Percentiles rank a stretch among this genome's conserved stretches.
phyloP scores from a whole-genome alignment of 257 asterid genomes.

The Catharanthus roseus region DNA sequence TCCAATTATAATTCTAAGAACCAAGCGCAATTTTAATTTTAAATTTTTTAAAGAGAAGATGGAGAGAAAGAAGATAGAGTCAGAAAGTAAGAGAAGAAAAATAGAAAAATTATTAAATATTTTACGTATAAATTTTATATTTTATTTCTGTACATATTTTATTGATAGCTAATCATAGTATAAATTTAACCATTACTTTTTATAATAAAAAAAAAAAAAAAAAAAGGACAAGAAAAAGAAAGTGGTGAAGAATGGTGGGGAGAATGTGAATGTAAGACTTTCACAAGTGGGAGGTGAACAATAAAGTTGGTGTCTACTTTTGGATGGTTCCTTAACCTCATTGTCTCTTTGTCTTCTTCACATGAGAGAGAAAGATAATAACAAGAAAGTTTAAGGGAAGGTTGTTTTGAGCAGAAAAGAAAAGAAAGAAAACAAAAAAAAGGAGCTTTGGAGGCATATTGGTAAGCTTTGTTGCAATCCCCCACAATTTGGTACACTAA shows the following conservation, averaged over 20 bases:
- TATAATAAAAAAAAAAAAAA: too few relatives aligned
- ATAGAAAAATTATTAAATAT: too few relatives aligned
- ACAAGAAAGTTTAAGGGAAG: slow-evolving; percentile 13
- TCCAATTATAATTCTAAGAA: too few relatives aligned
- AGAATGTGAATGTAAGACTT: not conserved
- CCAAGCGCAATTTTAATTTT: too few relatives aligned
- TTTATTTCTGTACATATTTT: too few relatives aligned
- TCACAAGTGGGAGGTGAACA: slow-evolving; percentile 11
- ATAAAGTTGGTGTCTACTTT: slow-evolving; percentile 22
- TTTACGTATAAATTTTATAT: too few relatives aligned
- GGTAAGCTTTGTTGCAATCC: slow-evolving; percentile 10
- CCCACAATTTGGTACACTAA: slow-evolving; percentile 25
- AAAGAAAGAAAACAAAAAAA: slow-evolving; percentile 24
- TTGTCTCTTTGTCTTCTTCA: slow-evolving; percentile 23
- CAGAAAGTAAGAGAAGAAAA: too few relatives aligned
- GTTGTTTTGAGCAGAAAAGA: slow-evolving; percentile 12
- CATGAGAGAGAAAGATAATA: slow-evolving; percentile 8
- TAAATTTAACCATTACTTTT: too few relatives aligned
- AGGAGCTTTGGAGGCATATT: slow-evolving; percentile 12
- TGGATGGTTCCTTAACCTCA: slow-evolving; percentile 18
- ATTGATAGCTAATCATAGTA: too few relatives aligned
- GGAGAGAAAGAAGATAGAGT: too few relatives aligned
- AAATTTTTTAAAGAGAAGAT: too few relatives aligned
- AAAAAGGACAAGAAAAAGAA: not conserved
- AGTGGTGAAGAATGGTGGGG: not conserved